phyloP scores from a whole-genome alignment of 306 rosid species.

The Neltuma alba region DNA sequence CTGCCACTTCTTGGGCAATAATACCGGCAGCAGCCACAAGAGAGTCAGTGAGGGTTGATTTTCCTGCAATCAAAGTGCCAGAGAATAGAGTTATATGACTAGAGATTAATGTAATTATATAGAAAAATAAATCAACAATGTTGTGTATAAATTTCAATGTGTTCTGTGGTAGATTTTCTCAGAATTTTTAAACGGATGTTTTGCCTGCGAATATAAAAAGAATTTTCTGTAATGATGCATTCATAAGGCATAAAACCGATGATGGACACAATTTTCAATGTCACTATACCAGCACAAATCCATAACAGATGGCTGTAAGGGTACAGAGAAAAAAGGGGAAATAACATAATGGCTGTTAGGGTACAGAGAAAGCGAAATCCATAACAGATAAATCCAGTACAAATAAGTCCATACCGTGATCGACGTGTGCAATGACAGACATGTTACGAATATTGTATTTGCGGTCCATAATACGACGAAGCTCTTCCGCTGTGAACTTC shows the following conservation, averaged over 20 bases:
- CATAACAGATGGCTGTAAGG: too few relatives aligned
- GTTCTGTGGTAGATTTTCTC: too few relatives aligned
- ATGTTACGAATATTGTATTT: slow-evolving; percentile 91
- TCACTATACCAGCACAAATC: too few relatives aligned
- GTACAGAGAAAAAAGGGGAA: neutral
- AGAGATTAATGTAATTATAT: neutral
- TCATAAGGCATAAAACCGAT: neutral
- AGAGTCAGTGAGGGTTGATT: slow-evolving; percentile 87
- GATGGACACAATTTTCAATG: too few relatives aligned
- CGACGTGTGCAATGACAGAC: slow-evolving; percentile 95
- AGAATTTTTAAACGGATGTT: neutral
- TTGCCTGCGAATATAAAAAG: neutral
- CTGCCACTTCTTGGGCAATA: slow-evolving; percentile 90
- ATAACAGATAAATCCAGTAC: neutral
- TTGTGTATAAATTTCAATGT: neutral
- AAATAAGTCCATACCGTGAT: slow-evolving; percentile 56
- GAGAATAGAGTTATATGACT: neutral
- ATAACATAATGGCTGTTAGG: neutral
- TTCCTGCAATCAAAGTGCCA: slow-evolving; percentile 45
- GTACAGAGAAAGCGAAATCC: neutral
- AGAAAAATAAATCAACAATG: neutral
- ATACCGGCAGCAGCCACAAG: slow-evolving; percentile 99
- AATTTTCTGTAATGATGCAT: neutral
- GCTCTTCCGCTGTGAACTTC: slow-evolving; percentile 95
- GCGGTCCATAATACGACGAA: slow-evolving; percentile 83